Conservation (phyloP, 805 yeast genomes). For the Barnettozyma californica region DNA sequence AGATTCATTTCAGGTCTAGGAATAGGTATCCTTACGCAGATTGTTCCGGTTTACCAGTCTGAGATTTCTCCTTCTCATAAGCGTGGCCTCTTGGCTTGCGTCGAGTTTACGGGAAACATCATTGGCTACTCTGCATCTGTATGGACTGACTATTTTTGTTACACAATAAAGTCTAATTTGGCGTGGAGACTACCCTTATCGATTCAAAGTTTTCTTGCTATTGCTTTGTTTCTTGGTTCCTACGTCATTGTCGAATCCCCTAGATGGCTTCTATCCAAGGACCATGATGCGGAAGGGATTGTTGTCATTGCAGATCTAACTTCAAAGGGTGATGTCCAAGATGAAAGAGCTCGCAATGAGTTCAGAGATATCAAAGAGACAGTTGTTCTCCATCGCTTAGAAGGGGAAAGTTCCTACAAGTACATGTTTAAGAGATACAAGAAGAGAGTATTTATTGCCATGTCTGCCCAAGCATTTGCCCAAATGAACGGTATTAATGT, state of each 20-base stretch:
- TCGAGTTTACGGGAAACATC: conserved; percentile 84
- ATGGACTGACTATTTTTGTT: conserved; percentile 81
- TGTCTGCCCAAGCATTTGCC: conserved; percentile 88
- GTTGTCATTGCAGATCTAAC: conserved; percentile 79
- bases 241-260: conserved; percentile 83
- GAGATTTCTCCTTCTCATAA: conserved; percentile 86
- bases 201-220: conserved; percentile 71
- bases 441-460: conserved; percentile 76
- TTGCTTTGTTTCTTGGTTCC: conserved; percentile 65
- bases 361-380: conserved; percentile 78
- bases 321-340: conserved; percentile 70
- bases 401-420: conserved; percentile 70
- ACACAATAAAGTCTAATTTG: conserved; percentile 51
- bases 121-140: conserved; percentile 77
- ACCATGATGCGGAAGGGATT: conserved; percentile 75
- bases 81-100: conserved; percentile 79
- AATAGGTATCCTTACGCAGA: conserved; percentile 76
- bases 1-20: conserved; percentile 81
- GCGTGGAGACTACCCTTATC: conserved; percentile 80
- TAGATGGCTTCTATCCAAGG: conserved; percentile 82
- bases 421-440: conserved; percentile 76
- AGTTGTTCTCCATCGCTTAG: conserved; percentile 68
- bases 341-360: conserved; percentile 63
- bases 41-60: conserved; percentile 83
- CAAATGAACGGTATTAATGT: conserved; percentile 92